phyloP scores from a whole-genome alignment of 352 stramenopile genomes.

The Bremia lactucae region DNA sequence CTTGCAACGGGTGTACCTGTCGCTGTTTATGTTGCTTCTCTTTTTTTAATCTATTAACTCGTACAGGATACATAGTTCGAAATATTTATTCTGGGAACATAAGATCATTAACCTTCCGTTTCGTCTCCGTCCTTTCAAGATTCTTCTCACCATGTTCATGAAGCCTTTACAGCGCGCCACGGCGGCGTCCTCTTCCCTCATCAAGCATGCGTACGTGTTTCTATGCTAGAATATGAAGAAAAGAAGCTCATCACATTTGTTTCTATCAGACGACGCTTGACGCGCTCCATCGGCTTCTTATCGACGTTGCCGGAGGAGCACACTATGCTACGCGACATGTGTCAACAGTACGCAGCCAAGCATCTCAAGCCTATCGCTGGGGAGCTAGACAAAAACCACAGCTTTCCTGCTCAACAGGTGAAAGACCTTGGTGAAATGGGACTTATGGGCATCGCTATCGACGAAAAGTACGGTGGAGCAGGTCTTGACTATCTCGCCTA shows the following conservation, averaged over 20 bases:
- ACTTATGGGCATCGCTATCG: constrained; percentile 91
- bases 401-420: constrained; percentile 73
- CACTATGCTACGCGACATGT: constrained; percentile 95
- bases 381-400: constrained; percentile 84
- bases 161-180: constrained; percentile 27
- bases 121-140: not conserved
- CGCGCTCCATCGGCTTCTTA: constrained; percentile 45
- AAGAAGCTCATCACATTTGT: constrained; percentile 1
- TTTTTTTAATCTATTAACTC: too few relatives aligned
- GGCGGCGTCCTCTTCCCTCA: constrained; percentile 6
- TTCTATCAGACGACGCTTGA: constrained; percentile 12
- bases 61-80: too few relatives aligned
- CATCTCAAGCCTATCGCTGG: constrained; percentile 87
- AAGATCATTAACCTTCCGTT: constrained; percentile 2
- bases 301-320: constrained; percentile 89
- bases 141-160: constrained; percentile 22
- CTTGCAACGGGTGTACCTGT: too few relatives aligned
- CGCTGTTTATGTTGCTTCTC: too few relatives aligned
- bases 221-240: not conserved
- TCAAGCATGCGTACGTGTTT: constrained; percentile 20
- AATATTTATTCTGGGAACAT: too few relatives aligned
- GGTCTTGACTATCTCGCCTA: constrained; percentile 94
- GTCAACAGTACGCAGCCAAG: constrained; percentile 91
- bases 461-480: constrained; percentile 81
- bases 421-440: constrained; percentile 88